Base-by-base conservation (phyloP, 2,329 filamentous ascomycete species). In the Aspergillus aculeatus region DNA sequence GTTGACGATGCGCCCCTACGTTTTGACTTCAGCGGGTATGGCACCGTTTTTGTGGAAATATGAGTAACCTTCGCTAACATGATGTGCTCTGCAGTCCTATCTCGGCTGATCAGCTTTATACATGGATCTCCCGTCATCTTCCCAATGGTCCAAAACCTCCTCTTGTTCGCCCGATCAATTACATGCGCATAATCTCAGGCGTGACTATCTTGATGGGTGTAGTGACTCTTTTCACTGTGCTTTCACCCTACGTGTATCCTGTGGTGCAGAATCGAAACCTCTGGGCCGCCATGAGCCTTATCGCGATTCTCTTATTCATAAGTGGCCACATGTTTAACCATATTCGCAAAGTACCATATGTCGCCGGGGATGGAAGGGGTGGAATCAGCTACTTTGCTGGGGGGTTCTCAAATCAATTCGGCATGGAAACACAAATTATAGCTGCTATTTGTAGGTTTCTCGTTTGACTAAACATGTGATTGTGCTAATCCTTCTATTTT, bases 281-380 rank as follows among this genome's bases (percentile, higher is more conserved):
- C 19, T 99, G 95, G 95, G 93, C 94, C 24, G 91, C 90, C 23
- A 78, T 96, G 70, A 96, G 90, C 76, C 81, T 99, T 67, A 92
- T 98, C 70, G 83, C 88, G 14, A 93, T 99, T 64, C 84, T 99
- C 47, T 82, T 97, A 59, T 99, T 98, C 79, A 97, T 90, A 50
- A 95, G 90, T 69, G 96, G 95, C 44, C 93, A 98, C 78, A 99
- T 99, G 96, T 99, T 96, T 84, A 99, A 98, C 77, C 93, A 97
- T 73, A 99, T 99, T 72, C 87, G 96, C 68, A 94, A 95, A 75
- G 91, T 96, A 2, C 95, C 95, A 2, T 99, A 99, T 69, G 92
- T 98, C 32, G 83, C 87, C 47, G 90, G 89, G 47, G 88, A 98
- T 73, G 91, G 92, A 41, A 87, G 85, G 57, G 95, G 95, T 19